Evolutionary conservation across 108 stramenopile genomes (phyloP).

Genomic region (Cylindrotheca closterium): DNA sequence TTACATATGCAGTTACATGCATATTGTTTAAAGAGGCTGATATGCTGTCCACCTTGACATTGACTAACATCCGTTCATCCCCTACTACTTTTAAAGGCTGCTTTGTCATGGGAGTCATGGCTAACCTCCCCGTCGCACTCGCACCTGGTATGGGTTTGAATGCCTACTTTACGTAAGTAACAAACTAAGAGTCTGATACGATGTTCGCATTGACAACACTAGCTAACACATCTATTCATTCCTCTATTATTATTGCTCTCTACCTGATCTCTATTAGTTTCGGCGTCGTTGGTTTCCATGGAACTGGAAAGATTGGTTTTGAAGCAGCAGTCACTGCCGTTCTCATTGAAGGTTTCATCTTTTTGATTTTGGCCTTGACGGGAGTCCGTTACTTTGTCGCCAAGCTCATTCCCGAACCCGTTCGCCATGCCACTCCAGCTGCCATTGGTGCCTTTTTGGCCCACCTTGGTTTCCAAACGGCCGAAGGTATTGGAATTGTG

Average conservation of each 20-base stretch:
- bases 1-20: no score
- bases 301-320: conserved; percentile 50
- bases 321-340: conserved; percentile 61
- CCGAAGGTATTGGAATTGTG: conserved; percentile 67
- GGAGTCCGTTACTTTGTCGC: conserved; percentile 48
- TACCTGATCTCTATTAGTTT: background rate
- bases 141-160: conserved; percentile 77
- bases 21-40: no score
- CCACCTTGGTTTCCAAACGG: conserved; percentile 68
- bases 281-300: conserved; percentile 56
- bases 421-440: conserved; percentile 60
- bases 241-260: background rate
- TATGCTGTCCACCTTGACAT: no score
- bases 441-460: conserved; percentile 74
- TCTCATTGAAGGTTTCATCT: conserved; percentile 64
- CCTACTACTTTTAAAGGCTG: no score
- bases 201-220: conserved; percentile 11
- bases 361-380: conserved; percentile 56
- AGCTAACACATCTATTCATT: background rate
- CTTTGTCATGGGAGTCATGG: conserved; percentile 56
- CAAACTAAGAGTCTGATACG: no score
- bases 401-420: conserved; percentile 63
- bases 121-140: conserved; percentile 69
- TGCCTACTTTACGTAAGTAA: conserved; percentile 61
- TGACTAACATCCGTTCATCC: no score